phyloP scores from a whole-genome alignment of 257 asterid species.

The Agastache rugosa region DNA sequence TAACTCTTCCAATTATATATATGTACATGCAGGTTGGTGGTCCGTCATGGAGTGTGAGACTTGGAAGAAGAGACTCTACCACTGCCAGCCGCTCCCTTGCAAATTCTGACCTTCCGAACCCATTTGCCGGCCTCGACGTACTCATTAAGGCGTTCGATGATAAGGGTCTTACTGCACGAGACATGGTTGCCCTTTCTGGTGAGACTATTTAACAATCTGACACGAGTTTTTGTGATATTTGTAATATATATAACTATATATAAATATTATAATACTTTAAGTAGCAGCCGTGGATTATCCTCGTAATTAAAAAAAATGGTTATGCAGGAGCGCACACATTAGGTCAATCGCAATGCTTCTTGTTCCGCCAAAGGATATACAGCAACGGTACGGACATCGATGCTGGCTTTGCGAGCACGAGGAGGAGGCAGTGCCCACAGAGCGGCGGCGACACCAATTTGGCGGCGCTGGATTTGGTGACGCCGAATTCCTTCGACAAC shows the following conservation, averaged over 20 bases:
- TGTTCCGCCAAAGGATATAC: slow-evolving; percentile 44
- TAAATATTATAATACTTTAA: too few species aligned
- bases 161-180: slow-evolving; percentile 34
- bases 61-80: slow-evolving; percentile 51
- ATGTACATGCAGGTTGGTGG: slow-evolving; percentile 45
- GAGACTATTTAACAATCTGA: not conserved
- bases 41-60: slow-evolving; percentile 46
- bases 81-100: slow-evolving; percentile 43
- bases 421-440: slow-evolving; percentile 46
- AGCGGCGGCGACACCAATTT: slow-evolving; percentile 42
- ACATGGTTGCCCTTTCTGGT: slow-evolving; percentile 57
- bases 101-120: slow-evolving; percentile 41
- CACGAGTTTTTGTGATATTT: not conserved
- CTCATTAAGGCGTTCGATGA: slow-evolving; percentile 33
- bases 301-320: too few species aligned
- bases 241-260: too few species aligned
- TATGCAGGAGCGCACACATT: slow-evolving; percentile 53
- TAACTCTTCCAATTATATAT: too few species aligned
- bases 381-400: slow-evolving; percentile 46
- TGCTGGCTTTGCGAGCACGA: slow-evolving; percentile 42
- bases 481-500: slow-evolving; percentile 53
- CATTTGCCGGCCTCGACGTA: slow-evolving; percentile 12
- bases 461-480: slow-evolving; percentile 56
- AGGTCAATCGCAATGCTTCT: slow-evolving; percentile 46
- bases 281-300: too few species aligned